phyloP scores from a whole-genome alignment of 2,329 filamentous ascomycete genomes.

The Botryosphaeria dothidea region DNA sequence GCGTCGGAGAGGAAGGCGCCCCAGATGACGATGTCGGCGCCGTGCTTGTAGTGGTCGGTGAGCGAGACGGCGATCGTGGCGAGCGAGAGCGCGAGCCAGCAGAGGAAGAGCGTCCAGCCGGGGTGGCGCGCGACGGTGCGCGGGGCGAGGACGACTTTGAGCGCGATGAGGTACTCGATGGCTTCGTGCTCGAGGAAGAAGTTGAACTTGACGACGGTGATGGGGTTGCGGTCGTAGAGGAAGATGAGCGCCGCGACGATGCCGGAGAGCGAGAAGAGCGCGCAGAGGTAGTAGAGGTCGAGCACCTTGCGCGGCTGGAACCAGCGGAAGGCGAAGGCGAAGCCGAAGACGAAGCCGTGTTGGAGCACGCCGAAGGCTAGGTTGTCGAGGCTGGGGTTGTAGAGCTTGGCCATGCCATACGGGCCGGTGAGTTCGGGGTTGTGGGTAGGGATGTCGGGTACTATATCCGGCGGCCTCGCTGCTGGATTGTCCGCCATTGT shows the following conservation, averaged over 20 bases:
- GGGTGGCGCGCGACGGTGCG: neutral
- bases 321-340: slow-evolving; percentile 22
- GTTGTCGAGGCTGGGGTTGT: slow-evolving; percentile 18
- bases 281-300: slow-evolving; percentile 23
- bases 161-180: slow-evolving; percentile 21
- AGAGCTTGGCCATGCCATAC: neutral
- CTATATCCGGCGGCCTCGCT: neutral
- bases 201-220: slow-evolving; percentile 20
- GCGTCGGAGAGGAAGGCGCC: slow-evolving; percentile 21
- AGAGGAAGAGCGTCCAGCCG: slow-evolving; percentile 12
- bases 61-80: slow-evolving; percentile 19
- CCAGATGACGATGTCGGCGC: slow-evolving; percentile 21
- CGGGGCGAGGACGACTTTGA: slow-evolving; percentile 19
- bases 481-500: neutral
- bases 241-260: slow-evolving; percentile 21
- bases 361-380: slow-evolving; percentile 20
- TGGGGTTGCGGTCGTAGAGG: slow-evolving; percentile 14
- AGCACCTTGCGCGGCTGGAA: slow-evolving; percentile 21
- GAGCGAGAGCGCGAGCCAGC: slow-evolving; percentile 19
- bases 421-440: neutral
- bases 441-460: neutral
- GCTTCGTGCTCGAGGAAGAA: slow-evolving; percentile 24
- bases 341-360: slow-evolving; percentile 21
- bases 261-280: slow-evolving; percentile 21
- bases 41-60: slow-evolving; percentile 17